Base-by-base conservation (phyloP, 2,329 filamentous ascomycete species). In the Fusarium albidum region DNA sequence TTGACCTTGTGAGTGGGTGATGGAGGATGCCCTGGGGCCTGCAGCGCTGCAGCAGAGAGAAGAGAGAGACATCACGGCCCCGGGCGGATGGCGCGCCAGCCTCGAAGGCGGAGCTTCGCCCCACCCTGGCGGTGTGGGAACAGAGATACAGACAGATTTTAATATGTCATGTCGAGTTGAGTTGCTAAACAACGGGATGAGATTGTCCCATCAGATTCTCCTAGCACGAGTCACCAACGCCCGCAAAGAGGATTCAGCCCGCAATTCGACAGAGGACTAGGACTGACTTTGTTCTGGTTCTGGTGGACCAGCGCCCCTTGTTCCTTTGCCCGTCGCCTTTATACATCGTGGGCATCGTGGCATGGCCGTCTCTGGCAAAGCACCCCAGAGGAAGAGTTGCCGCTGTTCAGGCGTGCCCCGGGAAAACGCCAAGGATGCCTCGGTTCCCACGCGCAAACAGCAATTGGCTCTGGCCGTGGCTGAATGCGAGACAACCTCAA, bases 121-220 rank as follows among this genome's bases (percentile, higher is more conserved):
- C 64, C 64, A 63, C 61, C 52, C 40, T 38, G 44, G 64, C 64
- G 61, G 64, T 66, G 64, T 66, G 64, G 64, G 40, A 55, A 49
- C 61, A 50, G 38, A 65, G 64, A 66, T 66, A 66, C 50, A 55
- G 64, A 66, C 64, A 66, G 54, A 66, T 66, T 67, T 66, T 51
- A 67, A 66, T 67, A 65, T 66, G 64, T 66, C 64, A 66, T 62
- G 64, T 55, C 49, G 37, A 57, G 45, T 49, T 50, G 26, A 49
- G 38, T 55, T 41, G 41, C 52, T 49, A 52, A 44, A 57, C 51
- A 49, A 55, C 58, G 46, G 38, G 42, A 58, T 47, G 54, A 54
- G 49, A 59, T 63, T 65, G 64, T 61, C 64, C 60, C 56, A 65
- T 66, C 56, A 61, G 56, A 66, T 65, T 65, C 59, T 63, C 64